A percentile compares a stretch with the other conserved stretches of the same genome.
These are phyloP conservation scores for Lyophyllum shimeji DNA, from an alignment of 768 basidiomycete species.

Conservation along the genomic window DNA sequence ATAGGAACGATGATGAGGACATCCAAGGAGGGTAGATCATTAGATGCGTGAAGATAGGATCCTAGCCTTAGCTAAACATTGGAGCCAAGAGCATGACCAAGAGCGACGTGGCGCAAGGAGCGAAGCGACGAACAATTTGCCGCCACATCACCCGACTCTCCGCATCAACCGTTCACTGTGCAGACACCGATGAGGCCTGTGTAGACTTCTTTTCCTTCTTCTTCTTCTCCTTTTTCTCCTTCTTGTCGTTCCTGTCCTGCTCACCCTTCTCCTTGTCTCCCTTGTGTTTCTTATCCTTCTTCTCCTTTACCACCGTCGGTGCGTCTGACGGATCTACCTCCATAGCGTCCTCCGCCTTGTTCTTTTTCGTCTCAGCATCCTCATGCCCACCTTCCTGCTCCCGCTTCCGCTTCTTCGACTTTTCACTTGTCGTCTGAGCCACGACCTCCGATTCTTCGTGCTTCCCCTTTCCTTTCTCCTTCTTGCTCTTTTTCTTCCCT, in stretches of 20 bases:
- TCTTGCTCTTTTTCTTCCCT: conserved; percentile 24
- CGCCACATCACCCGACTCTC: too few species aligned
- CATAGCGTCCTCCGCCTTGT: conserved; percentile 16
- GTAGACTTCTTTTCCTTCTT: conserved; percentile 20
- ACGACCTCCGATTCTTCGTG: conserved; percentile 17
- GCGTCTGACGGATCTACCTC: conserved; percentile 18
- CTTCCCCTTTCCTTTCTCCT: conserved; percentile 22
- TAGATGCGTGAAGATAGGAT: not conserved
- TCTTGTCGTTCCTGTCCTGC: conserved; percentile 32
- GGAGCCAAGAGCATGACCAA: not conserved
- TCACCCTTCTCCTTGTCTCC: conserved; percentile 26
- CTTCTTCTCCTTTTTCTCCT: conserved; percentile 23
- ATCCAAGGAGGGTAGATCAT: not conserved
- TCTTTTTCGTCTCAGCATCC: conserved; percentile 7
- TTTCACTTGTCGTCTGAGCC: conserved; percentile 6
- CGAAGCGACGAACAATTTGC: not conserved
- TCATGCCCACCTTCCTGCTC: conserved; percentile 7
- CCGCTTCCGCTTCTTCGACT: conserved; percentile 21
- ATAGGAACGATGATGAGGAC: not conserved
- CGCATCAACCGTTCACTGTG: conserved; percentile 9
- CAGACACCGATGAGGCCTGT: conserved; percentile 15
- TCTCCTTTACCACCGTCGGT: conserved; percentile 6
- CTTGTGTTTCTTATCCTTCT: conserved; percentile 17
- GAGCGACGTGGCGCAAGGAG: too few species aligned
- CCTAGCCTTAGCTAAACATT: not conserved